Evolutionary conservation across 495 filamentous ascomycete species (phyloP).

Genomic region (Pyrenopolyporus hunteri): DNA sequence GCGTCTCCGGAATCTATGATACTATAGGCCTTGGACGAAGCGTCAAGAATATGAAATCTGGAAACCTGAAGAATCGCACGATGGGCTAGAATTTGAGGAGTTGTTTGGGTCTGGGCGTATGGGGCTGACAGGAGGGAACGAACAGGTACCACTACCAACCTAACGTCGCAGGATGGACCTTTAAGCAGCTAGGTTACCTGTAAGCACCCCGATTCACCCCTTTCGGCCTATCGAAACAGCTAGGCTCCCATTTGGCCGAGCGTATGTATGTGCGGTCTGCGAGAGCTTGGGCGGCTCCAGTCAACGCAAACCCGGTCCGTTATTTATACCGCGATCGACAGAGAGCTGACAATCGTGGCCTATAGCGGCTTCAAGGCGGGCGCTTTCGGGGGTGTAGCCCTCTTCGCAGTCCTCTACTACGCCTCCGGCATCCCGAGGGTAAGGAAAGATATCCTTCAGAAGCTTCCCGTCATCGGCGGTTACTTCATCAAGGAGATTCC

Average conservation of each 20-base stretch:
- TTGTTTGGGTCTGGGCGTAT: conserved; percentile 39
- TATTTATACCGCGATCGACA: no score
- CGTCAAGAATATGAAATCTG: background rate
- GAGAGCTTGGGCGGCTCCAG: background rate
- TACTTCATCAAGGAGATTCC: conserved; percentile 59
- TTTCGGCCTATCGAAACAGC: background rate
- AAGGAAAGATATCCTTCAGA: conserved; percentile 62
- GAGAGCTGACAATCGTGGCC: conserved; percentile 9
- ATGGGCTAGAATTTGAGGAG: background rate
- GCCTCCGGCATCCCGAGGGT: conserved; percentile 65
- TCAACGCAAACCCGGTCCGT: no score
- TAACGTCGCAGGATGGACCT: conserved; percentile 47
- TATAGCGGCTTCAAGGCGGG: conserved; percentile 54
- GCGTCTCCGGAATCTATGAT: background rate
- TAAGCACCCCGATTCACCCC: conserved; percentile 41
- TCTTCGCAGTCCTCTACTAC: conserved; percentile 63
- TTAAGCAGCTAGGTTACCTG: conserved; percentile 44
- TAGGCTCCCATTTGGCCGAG: background rate
- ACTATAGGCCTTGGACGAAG: background rate
- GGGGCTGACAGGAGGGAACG: background rate
- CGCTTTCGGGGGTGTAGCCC: conserved; percentile 60
- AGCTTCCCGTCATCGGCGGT: conserved; percentile 57
- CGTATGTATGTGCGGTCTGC: background rate
- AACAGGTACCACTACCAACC: conserved; percentile 56
- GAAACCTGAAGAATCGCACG: background rate